Conservation (phyloP, 768 basidiomycete genomes). For the Tubosaeta sp. region DNA sequence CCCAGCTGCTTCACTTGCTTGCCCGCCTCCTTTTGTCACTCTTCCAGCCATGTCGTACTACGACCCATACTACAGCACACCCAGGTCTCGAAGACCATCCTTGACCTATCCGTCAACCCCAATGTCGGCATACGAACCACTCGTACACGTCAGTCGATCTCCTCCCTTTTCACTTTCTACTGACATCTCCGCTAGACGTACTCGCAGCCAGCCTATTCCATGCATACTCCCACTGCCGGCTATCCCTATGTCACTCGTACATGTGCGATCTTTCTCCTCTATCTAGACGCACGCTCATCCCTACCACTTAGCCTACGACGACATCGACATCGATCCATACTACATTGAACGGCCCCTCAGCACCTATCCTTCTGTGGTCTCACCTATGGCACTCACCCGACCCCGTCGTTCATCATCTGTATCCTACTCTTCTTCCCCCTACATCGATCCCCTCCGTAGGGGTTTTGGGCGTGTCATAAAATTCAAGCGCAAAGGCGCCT, state of each 20-base stretch:
- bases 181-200: constrained; percentile 30
- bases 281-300: constrained; percentile 1
- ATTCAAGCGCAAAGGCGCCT: constrained; percentile 70
- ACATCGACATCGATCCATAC: constrained; percentile 49
- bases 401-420: constrained; percentile 38
- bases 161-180: background rate
- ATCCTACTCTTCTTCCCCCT: constrained; percentile 35
- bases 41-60: constrained; percentile 40
- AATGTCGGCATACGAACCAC: constrained; percentile 41
- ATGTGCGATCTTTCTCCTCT: constrained; percentile 30
- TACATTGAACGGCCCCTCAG: constrained; percentile 32
- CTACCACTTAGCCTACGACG: constrained; percentile 47
- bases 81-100: constrained; percentile 31
- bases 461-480: constrained; percentile 54
- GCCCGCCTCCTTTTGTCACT: constrained; percentile 9
- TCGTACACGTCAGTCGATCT: constrained; percentile 36
- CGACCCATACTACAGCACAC: constrained; percentile 34
- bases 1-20: background rate
- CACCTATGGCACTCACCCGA: constrained; percentile 19
- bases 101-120: constrained; percentile 32
- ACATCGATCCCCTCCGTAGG: constrained; percentile 43
- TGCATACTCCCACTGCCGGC: constrained; percentile 40
- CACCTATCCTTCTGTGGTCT: constrained; percentile 22
- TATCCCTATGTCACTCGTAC: constrained; percentile 37
- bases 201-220: constrained; percentile 43